Evolutionary conservation across 257 asterid genomes (phyloP), one percentile per base, ranked within the genome.

Genomic region (Coffea eugenioides): DNA sequence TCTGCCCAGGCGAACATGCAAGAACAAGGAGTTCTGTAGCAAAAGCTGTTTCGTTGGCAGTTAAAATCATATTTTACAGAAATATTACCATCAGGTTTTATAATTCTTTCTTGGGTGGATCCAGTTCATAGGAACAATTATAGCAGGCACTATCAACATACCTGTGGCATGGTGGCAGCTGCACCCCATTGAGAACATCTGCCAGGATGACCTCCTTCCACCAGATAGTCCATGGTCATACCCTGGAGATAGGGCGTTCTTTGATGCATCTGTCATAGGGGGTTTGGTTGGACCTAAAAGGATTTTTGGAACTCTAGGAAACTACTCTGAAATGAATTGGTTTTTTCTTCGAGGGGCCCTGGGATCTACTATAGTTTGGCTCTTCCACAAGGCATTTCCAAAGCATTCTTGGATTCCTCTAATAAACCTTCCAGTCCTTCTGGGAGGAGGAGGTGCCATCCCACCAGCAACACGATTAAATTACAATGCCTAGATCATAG

Each of bases 221-320:
- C 89, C 93, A 14, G 86, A 83, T 84, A 94, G 98, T 80, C 97
- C 96, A n/a, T 94, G 98, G 98, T 93, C 98, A 41, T 94, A 97
- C 86, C 97, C 98, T 0, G 91, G 94, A 59, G 97, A 95, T 48
- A 81, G 95, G 56, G 96, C 93, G 77, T 93, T 95, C 89, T 95
- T 93, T n/a, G 97, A 93, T 80, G 97, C 97, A 80, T 93, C 98
- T 52, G 98, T 93, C 66, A 93, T 95, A 80, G 93, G 98, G 97
- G 98, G 98, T 71, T 86, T 95, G 77, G 97, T 92, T 45, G 98
- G 98, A 39, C 97, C 98, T 20, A 95, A 78, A 80, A 84, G 98
- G 83, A 91, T 90, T 48, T 95, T 94, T 31, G 97, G 97, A 77
- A 79, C 83, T 65, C 89, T 85, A 6, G 98, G 98, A 80, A 90